Evolutionary conservation across 2,329 filamentous ascomycete species (phyloP).

Genomic region (Sporothrix dimorphospora): DNA sequence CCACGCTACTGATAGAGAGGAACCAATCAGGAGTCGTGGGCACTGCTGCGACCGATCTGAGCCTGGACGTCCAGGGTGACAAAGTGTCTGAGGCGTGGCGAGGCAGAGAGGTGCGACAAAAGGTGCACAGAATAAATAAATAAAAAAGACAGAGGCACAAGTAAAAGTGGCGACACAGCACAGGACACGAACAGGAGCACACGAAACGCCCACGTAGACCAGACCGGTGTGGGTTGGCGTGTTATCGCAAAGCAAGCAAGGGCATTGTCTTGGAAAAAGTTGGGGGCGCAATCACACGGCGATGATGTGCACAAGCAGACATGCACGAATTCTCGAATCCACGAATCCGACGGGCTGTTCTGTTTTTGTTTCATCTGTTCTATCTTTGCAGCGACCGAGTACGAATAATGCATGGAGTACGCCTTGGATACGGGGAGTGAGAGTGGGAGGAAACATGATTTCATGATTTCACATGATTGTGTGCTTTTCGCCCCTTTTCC

Average conservation of each 20-base stretch:
- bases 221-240: conserved; percentile 11
- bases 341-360: not conserved
- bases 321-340: not conserved
- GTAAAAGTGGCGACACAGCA: not conserved
- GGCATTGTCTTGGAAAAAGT: conserved; percentile 2
- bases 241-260: not conserved
- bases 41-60: not conserved
- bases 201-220: conserved; percentile 21
- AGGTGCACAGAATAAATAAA: too few relatives aligned
- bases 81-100: not conserved
- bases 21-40: not conserved
- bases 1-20: not conserved
- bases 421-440: not conserved
- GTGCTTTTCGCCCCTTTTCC: not conserved
- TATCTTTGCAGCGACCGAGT: conserved; percentile 9
- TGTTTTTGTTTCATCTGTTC: not conserved
- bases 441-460: conserved; percentile 15
- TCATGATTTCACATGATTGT: conserved; percentile 24
- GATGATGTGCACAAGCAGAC: conserved; percentile 14
- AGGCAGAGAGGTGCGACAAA: not conserved
- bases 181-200: not conserved
- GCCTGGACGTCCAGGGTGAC: not conserved
- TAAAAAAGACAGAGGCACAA: too few relatives aligned
- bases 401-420: not conserved
- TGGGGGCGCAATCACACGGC: conserved; percentile 21